phyloP scores from a whole-genome alignment of 2,329 filamentous ascomycete genomes.

The Botryotinia narcissicola region DNA sequence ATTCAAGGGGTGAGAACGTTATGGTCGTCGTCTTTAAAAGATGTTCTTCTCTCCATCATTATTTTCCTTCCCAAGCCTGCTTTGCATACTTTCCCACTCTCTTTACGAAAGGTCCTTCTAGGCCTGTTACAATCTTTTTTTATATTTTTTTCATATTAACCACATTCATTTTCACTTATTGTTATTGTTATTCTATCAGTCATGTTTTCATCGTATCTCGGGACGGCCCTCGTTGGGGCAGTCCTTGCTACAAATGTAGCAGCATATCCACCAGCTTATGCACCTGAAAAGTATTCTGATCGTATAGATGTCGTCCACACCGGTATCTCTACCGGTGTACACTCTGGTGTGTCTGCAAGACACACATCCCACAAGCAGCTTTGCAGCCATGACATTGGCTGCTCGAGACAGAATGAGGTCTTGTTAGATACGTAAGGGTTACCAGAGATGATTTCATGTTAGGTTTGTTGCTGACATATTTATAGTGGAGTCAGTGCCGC shows the following conservation, averaged over 20 bases:
- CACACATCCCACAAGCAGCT: background rate
- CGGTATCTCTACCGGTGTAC: background rate
- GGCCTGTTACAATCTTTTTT: slow-evolving; percentile 16
- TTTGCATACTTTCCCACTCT: slow-evolving; percentile 19
- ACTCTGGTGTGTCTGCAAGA: background rate
- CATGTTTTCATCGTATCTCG: slow-evolving; percentile 18
- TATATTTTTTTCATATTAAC: background rate
- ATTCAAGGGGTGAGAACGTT: slow-evolving; percentile 4
- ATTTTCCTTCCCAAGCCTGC: slow-evolving; percentile 5
- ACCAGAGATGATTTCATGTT: background rate
- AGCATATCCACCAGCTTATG: slow-evolving; percentile 12
- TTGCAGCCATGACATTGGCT: slow-evolving; percentile 18
- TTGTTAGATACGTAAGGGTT: slow-evolving; percentile 29
- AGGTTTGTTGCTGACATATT: slow-evolving; percentile 7
- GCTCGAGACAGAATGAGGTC: slow-evolving; percentile 23
- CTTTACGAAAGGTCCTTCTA: slow-evolving; percentile 19
- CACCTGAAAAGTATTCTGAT: slow-evolving; percentile 2
- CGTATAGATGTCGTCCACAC: background rate
- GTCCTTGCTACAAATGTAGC: slow-evolving; percentile 17
- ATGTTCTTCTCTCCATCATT: slow-evolving; percentile 8
- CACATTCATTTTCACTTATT: slow-evolving; percentile 10
- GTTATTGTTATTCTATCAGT: slow-evolving; percentile 11
- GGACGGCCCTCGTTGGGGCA: slow-evolving; percentile 19
- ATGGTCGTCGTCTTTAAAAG: slow-evolving; percentile 13
- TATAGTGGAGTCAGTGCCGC: slow-evolving; percentile 17